phyloP scores from a whole-genome alignment of 192 early-diverging fungal genomes.

The Radiomyces spectabilis region DNA sequence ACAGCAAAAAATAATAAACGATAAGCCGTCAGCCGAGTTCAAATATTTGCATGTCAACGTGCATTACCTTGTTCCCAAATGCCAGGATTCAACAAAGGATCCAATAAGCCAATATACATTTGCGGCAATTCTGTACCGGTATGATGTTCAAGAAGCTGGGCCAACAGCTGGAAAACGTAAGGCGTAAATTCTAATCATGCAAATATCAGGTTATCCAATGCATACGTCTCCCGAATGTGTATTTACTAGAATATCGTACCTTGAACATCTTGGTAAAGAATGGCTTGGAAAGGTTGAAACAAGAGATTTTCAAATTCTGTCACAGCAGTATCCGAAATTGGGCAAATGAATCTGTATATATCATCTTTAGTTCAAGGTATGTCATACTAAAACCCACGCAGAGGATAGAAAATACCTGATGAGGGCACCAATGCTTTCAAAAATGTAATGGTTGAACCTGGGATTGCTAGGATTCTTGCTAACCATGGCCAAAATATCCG shows the following conservation, averaged over 20 bases:
- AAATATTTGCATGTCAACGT: not conserved
- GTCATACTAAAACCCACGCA: too few relatives aligned
- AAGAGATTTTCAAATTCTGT: conserved; percentile 78
- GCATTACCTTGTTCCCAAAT: conserved; percentile 78
- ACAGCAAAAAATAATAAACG: too few relatives aligned
- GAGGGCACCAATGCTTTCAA: conserved; percentile 87
- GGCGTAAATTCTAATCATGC: conserved; percentile 77
- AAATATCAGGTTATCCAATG: too few relatives aligned
- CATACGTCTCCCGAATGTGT: too few relatives aligned
- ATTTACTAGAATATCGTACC: too few relatives aligned
- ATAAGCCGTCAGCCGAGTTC: too few relatives aligned
- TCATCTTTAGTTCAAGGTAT: too few relatives aligned
- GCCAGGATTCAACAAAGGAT: conserved; percentile 72
- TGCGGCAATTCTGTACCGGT: conserved; percentile 52
- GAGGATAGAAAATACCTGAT: too few relatives aligned
- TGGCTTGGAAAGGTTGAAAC: conserved; percentile 84
- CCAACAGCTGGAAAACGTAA: conserved; percentile 94
- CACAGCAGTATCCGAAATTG: conserved; percentile 57
- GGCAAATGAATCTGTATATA: conserved; percentile 82
- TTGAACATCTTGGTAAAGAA: conserved; percentile 75
- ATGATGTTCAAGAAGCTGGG: conserved; percentile 81
- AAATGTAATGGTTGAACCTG: conserved; percentile 94
- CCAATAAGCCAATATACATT: conserved; percentile 66
- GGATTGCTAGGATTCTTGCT: conserved; percentile 96
- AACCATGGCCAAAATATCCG: conserved; percentile 71